These are phyloP conservation scores for Staphylotrichum longicolle DNA, from an alignment of 495 filamentous ascomycete genomes.

Conservation along the genomic window DNA sequence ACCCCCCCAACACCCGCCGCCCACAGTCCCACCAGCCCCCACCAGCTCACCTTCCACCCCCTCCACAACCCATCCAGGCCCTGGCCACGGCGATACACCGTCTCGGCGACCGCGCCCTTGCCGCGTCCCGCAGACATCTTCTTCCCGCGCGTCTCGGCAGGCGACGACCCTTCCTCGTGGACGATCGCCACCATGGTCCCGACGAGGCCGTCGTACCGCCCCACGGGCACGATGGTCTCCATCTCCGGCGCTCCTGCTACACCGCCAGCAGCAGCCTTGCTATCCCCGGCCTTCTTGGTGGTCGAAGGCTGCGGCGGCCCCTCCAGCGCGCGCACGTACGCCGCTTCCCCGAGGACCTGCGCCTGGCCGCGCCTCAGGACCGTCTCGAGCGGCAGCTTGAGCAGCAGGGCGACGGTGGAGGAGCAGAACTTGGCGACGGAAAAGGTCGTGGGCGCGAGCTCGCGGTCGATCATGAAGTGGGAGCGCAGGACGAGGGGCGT, in stretches of 20 bases:
- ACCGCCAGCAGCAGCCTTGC: not conserved
- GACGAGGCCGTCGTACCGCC: constrained; percentile 74
- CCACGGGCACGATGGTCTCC: constrained; percentile 70
- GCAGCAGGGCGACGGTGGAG: constrained; percentile 71
- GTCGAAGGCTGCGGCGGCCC: not conserved
- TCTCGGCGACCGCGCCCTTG: constrained; percentile 37
- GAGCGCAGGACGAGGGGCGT: constrained; percentile 79
- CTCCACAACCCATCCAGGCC: constrained; percentile 83
- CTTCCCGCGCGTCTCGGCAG: constrained; percentile 22
- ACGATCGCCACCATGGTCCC: constrained; percentile 87
- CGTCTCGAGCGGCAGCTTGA: constrained; percentile 88
- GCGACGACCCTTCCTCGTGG: constrained; percentile 70
- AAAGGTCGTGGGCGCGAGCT: constrained; percentile 76
- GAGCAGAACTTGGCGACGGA: constrained; percentile 73
- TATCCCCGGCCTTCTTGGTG: constrained; percentile 26
- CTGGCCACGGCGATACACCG: constrained; percentile 65
- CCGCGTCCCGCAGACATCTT: constrained; percentile 28
- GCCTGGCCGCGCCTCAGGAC: constrained; percentile 86
- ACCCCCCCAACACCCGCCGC: constrained; percentile 41
- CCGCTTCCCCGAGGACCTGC: constrained; percentile 50
- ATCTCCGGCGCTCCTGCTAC: constrained; percentile 30
- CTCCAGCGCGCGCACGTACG: constrained; percentile 46
- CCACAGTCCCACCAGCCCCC: constrained; percentile 91
- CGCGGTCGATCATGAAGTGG: constrained; percentile 73
- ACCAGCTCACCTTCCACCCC: constrained; percentile 94